Evolutionary conservation across 179 eudicot genomes (phyloP).

Genomic region (Corrigiola litoralis): DNA sequence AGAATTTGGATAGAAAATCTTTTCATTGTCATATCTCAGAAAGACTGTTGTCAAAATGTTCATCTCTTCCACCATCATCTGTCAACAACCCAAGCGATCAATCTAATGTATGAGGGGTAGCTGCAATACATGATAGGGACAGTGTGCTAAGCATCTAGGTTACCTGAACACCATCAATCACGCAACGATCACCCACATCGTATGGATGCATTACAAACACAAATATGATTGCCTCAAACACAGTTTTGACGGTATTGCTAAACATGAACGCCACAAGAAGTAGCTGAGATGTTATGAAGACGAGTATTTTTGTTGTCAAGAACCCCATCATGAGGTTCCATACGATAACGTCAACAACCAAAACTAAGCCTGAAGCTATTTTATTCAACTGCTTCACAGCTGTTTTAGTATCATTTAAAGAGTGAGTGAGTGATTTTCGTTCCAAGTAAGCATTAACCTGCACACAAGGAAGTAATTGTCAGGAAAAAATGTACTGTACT

Average conservation of each 20-base stretch:
- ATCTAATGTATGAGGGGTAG: background rate
- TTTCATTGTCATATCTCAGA: constrained; percentile 63
- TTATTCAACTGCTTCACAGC: constrained; percentile 66
- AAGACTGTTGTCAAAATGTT: constrained; percentile 79
- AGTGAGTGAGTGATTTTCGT: constrained; percentile 67
- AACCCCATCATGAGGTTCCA: constrained; percentile 76
- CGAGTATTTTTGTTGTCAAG: constrained; percentile 57
- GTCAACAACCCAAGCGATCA: constrained; percentile 11
- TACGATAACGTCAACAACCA: constrained; percentile 41
- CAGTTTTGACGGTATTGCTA: constrained; percentile 57
- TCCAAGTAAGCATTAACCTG: constrained; percentile 67
- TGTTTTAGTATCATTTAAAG: constrained; percentile 68
- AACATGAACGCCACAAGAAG: constrained; percentile 57
- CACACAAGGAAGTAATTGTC: constrained; percentile 3
- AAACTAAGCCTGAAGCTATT: constrained; percentile 40
- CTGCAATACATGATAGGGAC: background rate
- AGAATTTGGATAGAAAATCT: constrained; percentile 64
- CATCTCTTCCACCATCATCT: constrained; percentile 80
- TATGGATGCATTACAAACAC: constrained; percentile 75
- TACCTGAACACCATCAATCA: constrained; percentile 86
- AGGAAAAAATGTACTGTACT: too few species aligned
- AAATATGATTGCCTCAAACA: constrained; percentile 66
- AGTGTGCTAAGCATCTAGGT: background rate
- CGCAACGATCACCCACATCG: constrained; percentile 84
- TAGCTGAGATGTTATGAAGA: constrained; percentile 71